Conservation (phyloP, 192 early-diverging fungal genomes). For the Phlyctochytrium arcticum region DNA sequence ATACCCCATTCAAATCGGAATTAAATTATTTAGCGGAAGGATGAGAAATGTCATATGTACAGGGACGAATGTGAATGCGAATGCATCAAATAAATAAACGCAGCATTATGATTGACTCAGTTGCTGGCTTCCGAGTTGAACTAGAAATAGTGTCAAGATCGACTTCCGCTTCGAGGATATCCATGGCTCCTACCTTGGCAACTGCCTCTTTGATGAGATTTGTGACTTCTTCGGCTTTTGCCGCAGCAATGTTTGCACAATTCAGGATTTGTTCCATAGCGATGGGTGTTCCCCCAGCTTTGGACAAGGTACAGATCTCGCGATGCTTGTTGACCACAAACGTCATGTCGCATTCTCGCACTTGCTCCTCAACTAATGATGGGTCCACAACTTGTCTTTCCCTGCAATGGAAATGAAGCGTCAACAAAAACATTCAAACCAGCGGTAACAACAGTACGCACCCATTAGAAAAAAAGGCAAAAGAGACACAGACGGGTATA, state of each 20-base stretch:
- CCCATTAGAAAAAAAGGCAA: constrained; percentile 87
- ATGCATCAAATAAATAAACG: no score
- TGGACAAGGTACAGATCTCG: constrained; percentile 88
- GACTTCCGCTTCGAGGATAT: background rate
- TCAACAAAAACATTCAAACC: background rate
- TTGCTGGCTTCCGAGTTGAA: no score
- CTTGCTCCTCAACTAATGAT: constrained; percentile 79
- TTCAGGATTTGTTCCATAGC: constrained; percentile 67
- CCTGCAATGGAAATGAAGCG: background rate
- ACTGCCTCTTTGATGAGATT: constrained; percentile 74
- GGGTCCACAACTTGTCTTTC: constrained; percentile 68
- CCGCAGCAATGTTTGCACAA: constrained; percentile 78
- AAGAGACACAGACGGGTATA: constrained; percentile 88
- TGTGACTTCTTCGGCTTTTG: constrained; percentile 70
- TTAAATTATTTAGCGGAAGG: no score
- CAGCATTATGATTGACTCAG: no score
- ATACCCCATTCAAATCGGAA: no score
- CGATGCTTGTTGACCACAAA: constrained; percentile 87
- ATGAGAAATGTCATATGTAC: no score
- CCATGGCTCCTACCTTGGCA: constrained; percentile 12
- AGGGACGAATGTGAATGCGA: no score
- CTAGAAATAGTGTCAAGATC: no score
- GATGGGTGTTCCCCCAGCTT: constrained; percentile 85
- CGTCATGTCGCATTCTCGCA: constrained; percentile 77
- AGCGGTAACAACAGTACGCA: constrained; percentile 27